These are phyloP conservation scores for Pythium insidiosum DNA, from an alignment of 352 stramenopile species.

Conservation along the genomic window DNA sequence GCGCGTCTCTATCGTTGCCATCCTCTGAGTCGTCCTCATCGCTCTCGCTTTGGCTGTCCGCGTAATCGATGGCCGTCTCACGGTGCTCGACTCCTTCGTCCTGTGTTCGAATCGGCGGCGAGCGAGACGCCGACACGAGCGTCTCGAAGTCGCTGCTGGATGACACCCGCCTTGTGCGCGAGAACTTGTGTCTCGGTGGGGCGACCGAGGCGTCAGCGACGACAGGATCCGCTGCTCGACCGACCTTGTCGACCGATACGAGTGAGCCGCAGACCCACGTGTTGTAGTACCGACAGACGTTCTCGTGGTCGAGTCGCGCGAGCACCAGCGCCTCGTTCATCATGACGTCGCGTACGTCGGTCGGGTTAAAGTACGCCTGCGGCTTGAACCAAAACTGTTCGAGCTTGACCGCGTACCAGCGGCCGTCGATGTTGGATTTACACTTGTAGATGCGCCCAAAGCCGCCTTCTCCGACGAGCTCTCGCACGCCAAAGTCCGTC, in stretches of 20 bases:
- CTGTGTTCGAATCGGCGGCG: too few relatives aligned
- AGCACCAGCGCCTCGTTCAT: slow-evolving; percentile 91
- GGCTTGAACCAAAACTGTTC: slow-evolving; percentile 83
- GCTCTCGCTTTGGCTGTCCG: too few relatives aligned
- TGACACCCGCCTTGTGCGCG: slow-evolving; percentile 9
- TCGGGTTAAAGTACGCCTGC: slow-evolving; percentile 68
- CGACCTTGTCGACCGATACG: slow-evolving; percentile 43
- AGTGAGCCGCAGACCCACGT: slow-evolving; percentile 71
- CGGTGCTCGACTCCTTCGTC: too few relatives aligned
- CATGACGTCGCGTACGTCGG: slow-evolving; percentile 85
- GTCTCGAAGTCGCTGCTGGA: slow-evolving; percentile 17
- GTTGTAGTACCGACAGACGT: slow-evolving; percentile 92
- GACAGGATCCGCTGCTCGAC: background rate
- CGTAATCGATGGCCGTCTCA: too few relatives aligned
- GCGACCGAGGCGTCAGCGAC: slow-evolving; percentile 3
- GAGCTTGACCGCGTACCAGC: slow-evolving; percentile 74
- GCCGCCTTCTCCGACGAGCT: slow-evolving; percentile 60
- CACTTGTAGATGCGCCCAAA: slow-evolving; percentile 80
- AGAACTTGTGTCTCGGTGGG: too few relatives aligned
- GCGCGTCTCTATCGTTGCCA: slow-evolving; percentile 4
- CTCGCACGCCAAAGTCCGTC: slow-evolving; percentile 61
- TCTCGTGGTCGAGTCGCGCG: slow-evolving; percentile 89
- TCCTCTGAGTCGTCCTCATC: slow-evolving; percentile 14
- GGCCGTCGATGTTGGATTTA: slow-evolving; percentile 55
- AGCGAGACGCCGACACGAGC: slow-evolving; percentile 1